Conservation (phyloP, 2,329 filamentous ascomycete genomes). For the Volutella citrinella region DNA sequence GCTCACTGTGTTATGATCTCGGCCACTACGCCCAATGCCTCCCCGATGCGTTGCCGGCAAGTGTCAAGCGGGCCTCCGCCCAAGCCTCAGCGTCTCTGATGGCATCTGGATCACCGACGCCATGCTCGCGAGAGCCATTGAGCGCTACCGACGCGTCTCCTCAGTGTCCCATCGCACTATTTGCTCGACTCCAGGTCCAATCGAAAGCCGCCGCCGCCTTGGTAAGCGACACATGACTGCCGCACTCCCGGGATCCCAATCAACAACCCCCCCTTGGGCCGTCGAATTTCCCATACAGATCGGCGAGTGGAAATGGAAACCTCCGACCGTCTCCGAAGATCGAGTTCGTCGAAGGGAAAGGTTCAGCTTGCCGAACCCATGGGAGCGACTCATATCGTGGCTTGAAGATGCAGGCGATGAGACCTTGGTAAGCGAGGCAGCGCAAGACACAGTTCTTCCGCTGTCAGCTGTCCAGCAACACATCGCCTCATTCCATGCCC, state of each 20-base stretch:
- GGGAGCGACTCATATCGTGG: constrained; percentile 29
- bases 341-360: constrained; percentile 24
- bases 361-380: constrained; percentile 14
- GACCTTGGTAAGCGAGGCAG: background rate
- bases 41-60: constrained; percentile 26
- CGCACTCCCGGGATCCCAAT: constrained; percentile 38
- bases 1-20: no score
- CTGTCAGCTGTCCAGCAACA: background rate
- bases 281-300: constrained; percentile 43
- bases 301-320: constrained; percentile 50
- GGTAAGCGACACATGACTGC: constrained; percentile 54
- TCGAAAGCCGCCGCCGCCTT: constrained; percentile 52
- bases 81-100: constrained; percentile 15
- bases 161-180: constrained; percentile 25
- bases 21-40: constrained; percentile 34
- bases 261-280: constrained; percentile 43
- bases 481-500: no score
- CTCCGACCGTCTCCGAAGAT: constrained; percentile 38
- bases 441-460: background rate
- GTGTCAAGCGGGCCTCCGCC: constrained; percentile 20
- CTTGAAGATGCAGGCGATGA: constrained; percentile 15
- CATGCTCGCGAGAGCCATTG: constrained; percentile 31
- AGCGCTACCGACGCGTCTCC: constrained; percentile 25
- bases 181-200: constrained; percentile 48
- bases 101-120: constrained; percentile 32